Conservation (phyloP, 371 early-diverging fungal genomes). For the Actinomucor elegans region DNA sequence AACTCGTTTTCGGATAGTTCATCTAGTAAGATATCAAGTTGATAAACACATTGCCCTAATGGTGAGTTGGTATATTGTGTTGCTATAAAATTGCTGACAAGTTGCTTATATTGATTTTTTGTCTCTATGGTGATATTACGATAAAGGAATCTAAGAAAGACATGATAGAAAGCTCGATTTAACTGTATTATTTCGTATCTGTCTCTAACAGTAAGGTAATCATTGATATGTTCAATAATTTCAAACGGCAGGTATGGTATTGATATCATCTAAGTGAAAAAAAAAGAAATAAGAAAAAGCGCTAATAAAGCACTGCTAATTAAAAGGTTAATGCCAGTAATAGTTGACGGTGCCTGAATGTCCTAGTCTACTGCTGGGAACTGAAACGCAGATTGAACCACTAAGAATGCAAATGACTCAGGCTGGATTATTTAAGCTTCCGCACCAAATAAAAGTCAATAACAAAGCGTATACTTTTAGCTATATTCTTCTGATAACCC, state of each 20-base stretch:
- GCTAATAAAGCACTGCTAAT: no score
- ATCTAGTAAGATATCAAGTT: constrained; percentile 1
- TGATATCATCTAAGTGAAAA: neutral
- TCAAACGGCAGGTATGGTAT: constrained; percentile 12
- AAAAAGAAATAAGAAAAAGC: constrained; percentile 4
- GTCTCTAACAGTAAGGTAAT: neutral
- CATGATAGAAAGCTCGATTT: neutral
- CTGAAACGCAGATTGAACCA: no score
- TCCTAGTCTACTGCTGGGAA: no score
- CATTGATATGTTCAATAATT: constrained; percentile 11
- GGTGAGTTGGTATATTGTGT: neutral
- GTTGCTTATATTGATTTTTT: constrained; percentile 7
- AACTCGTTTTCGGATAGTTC: constrained; percentile 8
- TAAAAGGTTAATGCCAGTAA: no score
- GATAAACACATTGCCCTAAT: constrained; percentile 7
- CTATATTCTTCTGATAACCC: no score
- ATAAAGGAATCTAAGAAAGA: constrained; percentile 9
- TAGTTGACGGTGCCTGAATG: constrained; percentile 1
- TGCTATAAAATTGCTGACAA: neutral
- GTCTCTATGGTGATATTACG: constrained; percentile 3
- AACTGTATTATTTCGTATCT: constrained; percentile 1
- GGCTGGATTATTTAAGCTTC: no score
- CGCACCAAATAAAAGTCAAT: no score
- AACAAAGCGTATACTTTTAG: no score
- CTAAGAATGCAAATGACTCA: no score